A percentile compares a stretch with the other conserved stretches of the same genome.
Conservation (phyloP, 371 early-diverging fungal genomes). For the Entomophthora muscae region DNA sequence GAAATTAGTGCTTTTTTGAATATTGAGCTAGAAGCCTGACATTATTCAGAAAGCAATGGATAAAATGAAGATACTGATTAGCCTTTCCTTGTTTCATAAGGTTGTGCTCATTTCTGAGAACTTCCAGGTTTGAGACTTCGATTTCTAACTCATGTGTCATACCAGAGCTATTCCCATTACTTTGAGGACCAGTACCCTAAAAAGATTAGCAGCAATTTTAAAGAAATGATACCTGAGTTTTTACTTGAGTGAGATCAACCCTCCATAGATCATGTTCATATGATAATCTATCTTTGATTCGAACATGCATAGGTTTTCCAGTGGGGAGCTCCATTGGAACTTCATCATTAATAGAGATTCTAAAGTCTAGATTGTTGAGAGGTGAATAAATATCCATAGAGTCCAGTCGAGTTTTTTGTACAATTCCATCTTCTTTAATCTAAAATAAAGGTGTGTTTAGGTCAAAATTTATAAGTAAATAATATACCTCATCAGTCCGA, state of each 20-base stretch:
- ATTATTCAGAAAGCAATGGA: conserved; percentile 1
- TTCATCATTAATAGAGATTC: conserved; percentile 3
- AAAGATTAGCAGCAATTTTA: not conserved
- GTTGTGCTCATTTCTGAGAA: not conserved
- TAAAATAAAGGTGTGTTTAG: not conserved
- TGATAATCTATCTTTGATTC: not conserved
- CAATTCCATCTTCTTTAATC: not conserved
- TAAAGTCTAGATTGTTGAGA: not conserved
- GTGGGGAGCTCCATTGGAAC: not conserved
- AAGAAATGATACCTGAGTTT: conserved; percentile 1
- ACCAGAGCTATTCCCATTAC: not conserved
- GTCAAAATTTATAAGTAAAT: not conserved
- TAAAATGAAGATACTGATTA: not conserved
- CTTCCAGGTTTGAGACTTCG: not conserved
- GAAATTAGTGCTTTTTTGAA: not conserved
- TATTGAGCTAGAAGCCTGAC: not conserved
- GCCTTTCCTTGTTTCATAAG: not conserved
- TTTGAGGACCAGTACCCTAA: not conserved
- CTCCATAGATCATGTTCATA: not conserved
- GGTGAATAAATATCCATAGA: not conserved
- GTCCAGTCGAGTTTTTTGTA: not conserved
- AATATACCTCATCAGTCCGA: not conserved
- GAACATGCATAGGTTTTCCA: not conserved
- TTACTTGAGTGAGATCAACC: conserved; percentile 3
- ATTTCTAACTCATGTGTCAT: not conserved